Evolutionary conservation across 2,329 filamentous ascomycete species (phyloP), one percentile per base, ranked within the genome.

Genomic region (Trichoderma sp.): DNA sequence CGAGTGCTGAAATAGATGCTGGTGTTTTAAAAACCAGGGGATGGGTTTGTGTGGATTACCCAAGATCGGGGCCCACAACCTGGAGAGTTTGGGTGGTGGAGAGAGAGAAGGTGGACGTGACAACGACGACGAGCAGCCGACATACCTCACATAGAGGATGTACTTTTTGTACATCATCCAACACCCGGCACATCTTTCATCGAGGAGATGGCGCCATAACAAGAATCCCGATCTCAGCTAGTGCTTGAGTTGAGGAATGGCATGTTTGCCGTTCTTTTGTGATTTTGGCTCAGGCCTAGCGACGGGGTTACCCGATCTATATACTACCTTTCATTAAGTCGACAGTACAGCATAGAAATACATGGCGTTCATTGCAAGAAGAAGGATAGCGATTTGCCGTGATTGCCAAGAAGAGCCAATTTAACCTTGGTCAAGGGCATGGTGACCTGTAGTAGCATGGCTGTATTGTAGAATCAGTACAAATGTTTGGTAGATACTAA

Each of bases 1-100:
- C 86, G 91, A 67, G 95, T 98, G 53, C 81, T 93, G 78, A 91
- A 90, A 82, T 93, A 84, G 73, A 65, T 39, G 20, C 11, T n/a
- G 36, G 20, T 32, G 17, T 39, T 50, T 30, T 15, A 17, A 55
- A 58, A 20, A 28, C 2, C 5, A 13, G 15, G 34, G 13, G 34
- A 23, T 12, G 1, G 53, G 13, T 28, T 57, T 28, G 23, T 63
- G 34, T 43, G 34, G 20, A 43, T 17, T 63, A 7, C 13, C 20
- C 13, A 43, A 28, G 20, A 4, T 8, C 34, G 26, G 7, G 28
- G 34, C 23, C 59, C 59, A 63, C 34, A 26, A 23, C 8, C 34
- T 43, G 12, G 34, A 28, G 20, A 13, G 59, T 8, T 17, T 28
- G 15, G 61, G 34, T 9, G 50, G 13, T 20, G 57, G 11, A 32